phyloP scores from a whole-genome alignment of 2,329 filamentous ascomycete genomes.

The Exophiala spinifera region DNA sequence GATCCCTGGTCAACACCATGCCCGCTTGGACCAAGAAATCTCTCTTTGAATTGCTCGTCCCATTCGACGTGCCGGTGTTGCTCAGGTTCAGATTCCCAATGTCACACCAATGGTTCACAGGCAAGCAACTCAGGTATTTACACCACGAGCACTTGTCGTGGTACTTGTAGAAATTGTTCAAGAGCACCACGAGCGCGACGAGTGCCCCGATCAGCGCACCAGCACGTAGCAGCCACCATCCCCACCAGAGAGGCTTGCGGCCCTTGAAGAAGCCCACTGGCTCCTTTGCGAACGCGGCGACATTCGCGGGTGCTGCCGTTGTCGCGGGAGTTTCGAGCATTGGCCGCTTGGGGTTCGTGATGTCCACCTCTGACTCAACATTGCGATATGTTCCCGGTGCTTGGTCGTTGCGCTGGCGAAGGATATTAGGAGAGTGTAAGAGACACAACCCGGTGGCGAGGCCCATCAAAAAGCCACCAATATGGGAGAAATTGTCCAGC shows the following conservation, averaged over 20 bases:
- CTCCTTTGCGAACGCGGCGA: constrained; percentile 45
- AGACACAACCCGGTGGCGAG: constrained; percentile 81
- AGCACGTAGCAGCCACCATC: constrained; percentile 86
- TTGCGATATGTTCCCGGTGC: constrained; percentile 39
- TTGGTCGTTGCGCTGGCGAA: constrained; percentile 68
- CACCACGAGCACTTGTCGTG: constrained; percentile 81
- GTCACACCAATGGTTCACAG: constrained; percentile 46
- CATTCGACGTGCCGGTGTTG: constrained; percentile 22
- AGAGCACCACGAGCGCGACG: constrained; percentile 77
- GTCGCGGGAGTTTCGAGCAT: constrained; percentile 23
- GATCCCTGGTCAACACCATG: not conserved
- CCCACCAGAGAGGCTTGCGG: constrained; percentile 93
- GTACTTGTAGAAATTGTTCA: constrained; percentile 88
- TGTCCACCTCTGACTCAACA: constrained; percentile 22
- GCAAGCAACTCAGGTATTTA: constrained; percentile 86
- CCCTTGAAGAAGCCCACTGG: constrained; percentile 80
- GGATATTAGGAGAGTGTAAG: constrained; percentile 78
- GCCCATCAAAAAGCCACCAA: constrained; percentile 92
- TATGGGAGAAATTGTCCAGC: constrained; percentile 95
- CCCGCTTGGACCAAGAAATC: constrained; percentile 7
- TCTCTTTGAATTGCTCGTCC: constrained; percentile 1
- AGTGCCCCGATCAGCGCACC: constrained; percentile 76
- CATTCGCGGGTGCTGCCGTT: constrained; percentile 55
- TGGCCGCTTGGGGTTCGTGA: constrained; percentile 17
- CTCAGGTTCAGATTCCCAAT: constrained; percentile 34